Conservation (phyloP, 805 yeast species). For the Wickerhamiella hasegawae region DNA sequence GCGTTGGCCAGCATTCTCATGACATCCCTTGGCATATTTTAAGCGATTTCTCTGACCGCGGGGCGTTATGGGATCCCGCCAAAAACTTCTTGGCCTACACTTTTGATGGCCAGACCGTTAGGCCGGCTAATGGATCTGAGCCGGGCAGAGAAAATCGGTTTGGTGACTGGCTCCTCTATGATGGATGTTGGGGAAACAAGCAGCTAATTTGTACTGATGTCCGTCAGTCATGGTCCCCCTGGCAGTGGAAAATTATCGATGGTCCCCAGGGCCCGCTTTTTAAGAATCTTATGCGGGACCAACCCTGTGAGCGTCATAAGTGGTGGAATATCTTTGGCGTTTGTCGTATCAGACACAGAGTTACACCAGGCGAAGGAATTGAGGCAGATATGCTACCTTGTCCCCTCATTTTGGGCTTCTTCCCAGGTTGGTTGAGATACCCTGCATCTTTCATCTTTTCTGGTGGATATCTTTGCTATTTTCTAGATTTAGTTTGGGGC, state of each 20-base stretch:
- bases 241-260: constrained; percentile 78
- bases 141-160: constrained; percentile 36
- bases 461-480: constrained; percentile 35
- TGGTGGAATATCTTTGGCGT: constrained; percentile 88
- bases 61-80: constrained; percentile 90
- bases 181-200: constrained; percentile 87
- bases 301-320: constrained; percentile 69
- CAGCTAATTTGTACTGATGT: constrained; percentile 50
- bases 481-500: constrained; percentile 43
- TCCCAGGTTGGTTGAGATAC: constrained; percentile 6
- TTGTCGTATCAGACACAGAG: constrained; percentile 60
- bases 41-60: constrained; percentile 87
- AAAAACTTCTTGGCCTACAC: constrained; percentile 70
- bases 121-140: constrained; percentile 25
- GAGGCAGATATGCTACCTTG: constrained; percentile 27
- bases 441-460: constrained; percentile 1
- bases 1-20: constrained; percentile 93
- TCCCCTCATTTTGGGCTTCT: constrained; percentile 6
- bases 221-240: constrained; percentile 74
- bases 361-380: constrained; percentile 73
- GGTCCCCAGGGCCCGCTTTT: constrained; percentile 87
- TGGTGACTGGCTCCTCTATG: constrained; percentile 64
- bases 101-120: constrained; percentile 42
- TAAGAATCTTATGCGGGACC: constrained; percentile 52
- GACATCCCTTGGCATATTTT: constrained; percentile 86